Conservation (phyloP, 495 filamentous ascomycete species). For the Aspergillus taichungensis region DNA sequence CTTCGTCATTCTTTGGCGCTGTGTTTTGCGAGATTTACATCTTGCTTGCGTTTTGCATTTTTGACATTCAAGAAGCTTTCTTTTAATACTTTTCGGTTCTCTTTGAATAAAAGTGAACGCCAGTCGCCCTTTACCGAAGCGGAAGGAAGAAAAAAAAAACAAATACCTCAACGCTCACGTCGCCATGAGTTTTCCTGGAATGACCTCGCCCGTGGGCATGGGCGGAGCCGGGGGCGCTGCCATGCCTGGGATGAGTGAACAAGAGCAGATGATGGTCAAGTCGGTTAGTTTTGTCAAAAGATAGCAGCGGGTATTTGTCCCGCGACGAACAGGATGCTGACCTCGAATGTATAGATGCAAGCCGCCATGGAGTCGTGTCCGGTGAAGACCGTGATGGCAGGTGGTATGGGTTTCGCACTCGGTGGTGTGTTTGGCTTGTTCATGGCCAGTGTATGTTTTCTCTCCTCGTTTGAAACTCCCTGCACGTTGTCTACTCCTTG, state of each 20-base stretch:
- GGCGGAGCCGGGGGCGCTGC: conserved; percentile 16
- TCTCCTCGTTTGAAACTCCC: not conserved
- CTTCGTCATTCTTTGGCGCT: not conserved
- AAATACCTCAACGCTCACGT: not conserved
- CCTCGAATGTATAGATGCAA: conserved; percentile 51
- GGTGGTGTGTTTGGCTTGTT: conserved; percentile 91
- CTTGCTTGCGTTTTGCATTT: not conserved
- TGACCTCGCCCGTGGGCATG: conserved; percentile 21
- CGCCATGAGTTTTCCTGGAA: conserved; percentile 41
- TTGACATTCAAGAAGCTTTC: not conserved
- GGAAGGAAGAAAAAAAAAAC: too few relatives aligned
- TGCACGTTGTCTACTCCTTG: not conserved
- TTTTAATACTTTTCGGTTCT: not conserved
- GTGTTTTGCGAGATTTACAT: not conserved
- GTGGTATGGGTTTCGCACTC: conserved; percentile 80
- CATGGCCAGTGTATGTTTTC: conserved; percentile 71
- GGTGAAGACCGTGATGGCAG: conserved; percentile 71
- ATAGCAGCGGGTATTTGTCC: too few relatives aligned
- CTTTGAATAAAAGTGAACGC: too few relatives aligned
- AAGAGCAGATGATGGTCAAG: conserved; percentile 46
- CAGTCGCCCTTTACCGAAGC: too few relatives aligned
- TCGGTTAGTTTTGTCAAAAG: conserved; percentile 28
- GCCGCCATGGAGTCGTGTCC: conserved; percentile 81
- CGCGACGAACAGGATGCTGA: not conserved
- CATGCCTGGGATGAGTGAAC: conserved; percentile 40